A percentile compares a stretch with the other conserved stretches of the same genome.
These are phyloP conservation scores for Populus trichocarpa DNA, from an alignment of 441 rosid species.

Conservation along the genomic window DNA sequence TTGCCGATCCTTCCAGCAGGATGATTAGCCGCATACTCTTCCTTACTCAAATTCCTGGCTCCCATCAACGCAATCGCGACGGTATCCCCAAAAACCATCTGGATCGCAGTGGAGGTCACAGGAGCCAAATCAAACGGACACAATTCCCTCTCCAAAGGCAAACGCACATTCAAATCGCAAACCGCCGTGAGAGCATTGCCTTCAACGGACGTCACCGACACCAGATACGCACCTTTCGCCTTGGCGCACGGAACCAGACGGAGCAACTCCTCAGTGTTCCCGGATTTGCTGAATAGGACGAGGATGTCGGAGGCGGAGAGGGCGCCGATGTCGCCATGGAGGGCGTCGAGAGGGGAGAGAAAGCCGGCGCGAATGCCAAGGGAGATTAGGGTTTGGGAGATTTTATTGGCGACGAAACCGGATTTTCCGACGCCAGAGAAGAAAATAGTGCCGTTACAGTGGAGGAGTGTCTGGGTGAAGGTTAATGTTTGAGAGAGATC, in stretches of 20 bases:
- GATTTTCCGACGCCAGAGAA: constrained; percentile 96
- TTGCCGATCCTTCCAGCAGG: constrained; percentile 96
- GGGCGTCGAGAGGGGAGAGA: constrained; percentile 86
- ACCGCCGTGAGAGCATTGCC: constrained; percentile 59
- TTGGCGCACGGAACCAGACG: constrained; percentile 82
- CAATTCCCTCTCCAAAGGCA: constrained; percentile 81
- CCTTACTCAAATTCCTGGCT: constrained; percentile 72
- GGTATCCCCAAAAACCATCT: constrained; percentile 97
- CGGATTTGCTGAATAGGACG: constrained; percentile 78
- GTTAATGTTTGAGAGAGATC: constrained; percentile 61
- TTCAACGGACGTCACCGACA: constrained; percentile 70
- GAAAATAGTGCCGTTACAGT: constrained; percentile 58
- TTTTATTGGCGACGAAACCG: constrained; percentile 89
- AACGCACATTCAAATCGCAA: constrained; percentile 80
- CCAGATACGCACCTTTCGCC: constrained; percentile 65
- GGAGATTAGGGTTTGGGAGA: constrained; percentile 86
- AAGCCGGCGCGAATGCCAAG: constrained; percentile 70
- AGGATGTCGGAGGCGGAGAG: constrained; percentile 49
- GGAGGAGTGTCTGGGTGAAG: constrained; percentile 70
- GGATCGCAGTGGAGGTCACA: constrained; percentile 93
- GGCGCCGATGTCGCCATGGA: constrained; percentile 90
- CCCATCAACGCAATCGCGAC: constrained; percentile 93
- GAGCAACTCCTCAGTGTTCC: constrained; percentile 83
- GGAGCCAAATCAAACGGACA: constrained; percentile 96
- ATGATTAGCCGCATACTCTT: constrained; percentile 84